phyloP scores from a whole-genome alignment of 2,329 filamentous ascomycete genomes.

The Colletotrichum abscissum region DNA sequence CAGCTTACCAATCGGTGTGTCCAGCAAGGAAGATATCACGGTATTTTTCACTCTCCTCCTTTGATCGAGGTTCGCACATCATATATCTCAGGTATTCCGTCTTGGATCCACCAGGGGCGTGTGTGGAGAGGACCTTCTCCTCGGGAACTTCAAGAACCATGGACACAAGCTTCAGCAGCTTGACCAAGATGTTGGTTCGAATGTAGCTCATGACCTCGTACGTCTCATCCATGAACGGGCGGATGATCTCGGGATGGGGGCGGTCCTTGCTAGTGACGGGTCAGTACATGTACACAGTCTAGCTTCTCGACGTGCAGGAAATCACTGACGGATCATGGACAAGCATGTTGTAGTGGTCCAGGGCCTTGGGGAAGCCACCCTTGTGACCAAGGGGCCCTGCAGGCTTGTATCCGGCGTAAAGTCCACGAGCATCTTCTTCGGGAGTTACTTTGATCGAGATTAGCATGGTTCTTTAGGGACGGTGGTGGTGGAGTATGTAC shows the following conservation, averaged over 20 bases:
- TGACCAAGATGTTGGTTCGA: slow-evolving; percentile 42
- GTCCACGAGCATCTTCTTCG: slow-evolving; percentile 43
- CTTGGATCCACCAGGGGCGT: slow-evolving; percentile 47
- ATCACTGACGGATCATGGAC: slow-evolving; percentile 36
- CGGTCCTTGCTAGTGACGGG: slow-evolving; percentile 35
- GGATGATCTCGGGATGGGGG: slow-evolving; percentile 34
- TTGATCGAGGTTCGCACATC: slow-evolving; percentile 49
- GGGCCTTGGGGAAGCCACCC: slow-evolving; percentile 10
- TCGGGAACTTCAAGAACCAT: slow-evolving; percentile 52
- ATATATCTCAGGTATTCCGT: slow-evolving; percentile 54
- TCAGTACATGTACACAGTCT: too few relatives aligned
- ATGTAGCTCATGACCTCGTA: slow-evolving; percentile 43
- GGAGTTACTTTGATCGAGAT: slow-evolving; percentile 37
- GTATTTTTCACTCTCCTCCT: slow-evolving; percentile 48
- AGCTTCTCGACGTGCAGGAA: too few relatives aligned
- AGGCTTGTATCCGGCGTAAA: slow-evolving; percentile 44
- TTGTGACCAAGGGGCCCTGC: slow-evolving; percentile 39
- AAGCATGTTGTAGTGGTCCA: slow-evolving; percentile 20
- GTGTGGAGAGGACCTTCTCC: slow-evolving; percentile 48
- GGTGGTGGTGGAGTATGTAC: slow-evolving; percentile 2
- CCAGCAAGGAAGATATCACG: slow-evolving; percentile 51
- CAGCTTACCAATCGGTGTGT: slow-evolving; percentile 50
- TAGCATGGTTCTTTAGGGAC: background rate
- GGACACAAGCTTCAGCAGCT: slow-evolving; percentile 51
- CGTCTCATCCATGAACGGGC: slow-evolving; percentile 40